These are phyloP conservation scores for Aleurites moluccanus DNA, from an alignment of 441 rosid genomes.

Conservation along the genomic window DNA sequence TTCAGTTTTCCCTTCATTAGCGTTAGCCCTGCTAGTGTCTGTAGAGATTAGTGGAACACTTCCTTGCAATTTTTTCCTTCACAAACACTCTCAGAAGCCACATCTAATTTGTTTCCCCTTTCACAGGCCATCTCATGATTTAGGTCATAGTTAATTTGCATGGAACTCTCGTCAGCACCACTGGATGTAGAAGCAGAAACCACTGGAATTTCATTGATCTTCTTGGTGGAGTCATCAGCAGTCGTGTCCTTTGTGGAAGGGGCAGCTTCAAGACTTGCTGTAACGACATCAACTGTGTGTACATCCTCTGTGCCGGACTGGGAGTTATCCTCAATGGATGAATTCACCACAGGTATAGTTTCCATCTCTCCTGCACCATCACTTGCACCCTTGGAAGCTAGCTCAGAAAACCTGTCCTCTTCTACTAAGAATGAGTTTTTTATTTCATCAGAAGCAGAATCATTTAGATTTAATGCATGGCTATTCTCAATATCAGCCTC, in stretches of 20 bases:
- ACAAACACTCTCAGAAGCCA: slow-evolving; percentile 13
- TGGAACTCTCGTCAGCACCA: background rate
- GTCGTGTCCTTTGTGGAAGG: slow-evolving; percentile 13
- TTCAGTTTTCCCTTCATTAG: slow-evolving; percentile 17
- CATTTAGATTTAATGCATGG: slow-evolving; percentile 21
- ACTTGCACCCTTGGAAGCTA: slow-evolving; percentile 17
- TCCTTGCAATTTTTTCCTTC: too few species aligned
- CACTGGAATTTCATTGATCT: slow-evolving; percentile 12
- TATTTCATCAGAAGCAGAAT: slow-evolving; percentile 25
- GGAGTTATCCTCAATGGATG: slow-evolving; percentile 29
- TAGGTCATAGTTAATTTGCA: slow-evolving; percentile 20
- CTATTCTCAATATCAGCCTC: slow-evolving; percentile 24
- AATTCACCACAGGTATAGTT: slow-evolving; percentile 26
- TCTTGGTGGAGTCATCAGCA: slow-evolving; percentile 18
- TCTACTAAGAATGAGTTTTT: slow-evolving; percentile 11
- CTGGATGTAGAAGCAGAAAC: slow-evolving; percentile 14
- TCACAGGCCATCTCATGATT: slow-evolving; percentile 14
- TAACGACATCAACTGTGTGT: background rate
- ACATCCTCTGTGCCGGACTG: slow-evolving; percentile 15
- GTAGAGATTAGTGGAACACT: background rate
- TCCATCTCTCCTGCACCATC: slow-evolving; percentile 24
- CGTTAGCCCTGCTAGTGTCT: slow-evolving; percentile 14
- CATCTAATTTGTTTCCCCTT: slow-evolving; percentile 10
- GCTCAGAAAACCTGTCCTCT: slow-evolving; percentile 21
- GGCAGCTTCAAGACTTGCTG: slow-evolving; percentile 25